Conservation (phyloP, 2,329 filamentous ascomycete genomes). For the Trichocomaceae sp. region DNA sequence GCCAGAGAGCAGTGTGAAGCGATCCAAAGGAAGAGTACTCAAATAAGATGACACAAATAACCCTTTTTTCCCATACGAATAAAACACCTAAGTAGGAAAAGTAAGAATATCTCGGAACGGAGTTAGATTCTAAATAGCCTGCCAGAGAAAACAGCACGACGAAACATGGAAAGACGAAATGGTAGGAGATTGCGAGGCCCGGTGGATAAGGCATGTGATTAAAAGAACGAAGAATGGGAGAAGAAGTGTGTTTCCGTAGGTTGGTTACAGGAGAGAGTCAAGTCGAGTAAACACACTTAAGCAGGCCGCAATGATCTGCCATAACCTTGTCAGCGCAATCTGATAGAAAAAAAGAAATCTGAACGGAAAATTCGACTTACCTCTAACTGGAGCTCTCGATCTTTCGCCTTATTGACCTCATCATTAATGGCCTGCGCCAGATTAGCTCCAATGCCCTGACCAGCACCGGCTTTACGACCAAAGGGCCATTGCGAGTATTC, state of each 20-base stretch:
- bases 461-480: conserved; percentile 67
- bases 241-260: conserved; percentile 10
- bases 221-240: conserved; percentile 10
- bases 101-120: conserved; percentile 7
- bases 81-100: conserved; percentile 8
- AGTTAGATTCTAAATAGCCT: conserved; percentile 11
- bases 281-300: conserved; percentile 95
- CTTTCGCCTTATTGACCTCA: conserved; percentile 78
- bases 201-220: conserved; percentile 1
- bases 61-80: neutral
- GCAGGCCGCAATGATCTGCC: conserved; percentile 78
- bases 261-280: conserved; percentile 76
- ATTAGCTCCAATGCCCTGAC: conserved; percentile 84
- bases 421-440: conserved; percentile 79
- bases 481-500: conserved; percentile 99
- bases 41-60: neutral
- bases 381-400: conserved; percentile 94
- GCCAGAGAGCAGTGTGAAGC: neutral
- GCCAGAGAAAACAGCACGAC: conserved; percentile 8
- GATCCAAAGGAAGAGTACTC: neutral
- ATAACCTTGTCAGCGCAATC: conserved; percentile 7
- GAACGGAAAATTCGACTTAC: conserved; percentile 46
- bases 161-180: neutral
- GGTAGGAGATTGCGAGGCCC: neutral
- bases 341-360: neutral